Evolutionary conservation across 331 rosid genomes (phyloP).

Genomic region (Pyracantha coccinea): DNA sequence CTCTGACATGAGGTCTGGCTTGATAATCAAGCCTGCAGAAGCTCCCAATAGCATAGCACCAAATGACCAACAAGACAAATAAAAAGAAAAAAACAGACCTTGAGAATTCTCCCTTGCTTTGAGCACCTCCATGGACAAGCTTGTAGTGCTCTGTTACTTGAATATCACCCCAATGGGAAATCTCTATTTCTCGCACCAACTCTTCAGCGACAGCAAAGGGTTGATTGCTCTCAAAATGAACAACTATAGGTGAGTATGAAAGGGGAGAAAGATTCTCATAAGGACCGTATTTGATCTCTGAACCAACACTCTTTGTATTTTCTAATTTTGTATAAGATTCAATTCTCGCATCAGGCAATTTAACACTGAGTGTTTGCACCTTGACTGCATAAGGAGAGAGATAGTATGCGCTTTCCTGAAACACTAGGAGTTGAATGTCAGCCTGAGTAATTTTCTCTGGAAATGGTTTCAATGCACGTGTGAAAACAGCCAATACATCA

Average conservation of each 20-base stretch:
- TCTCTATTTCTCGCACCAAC: slow-evolving; percentile 80
- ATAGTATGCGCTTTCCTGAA: slow-evolving; percentile 68
- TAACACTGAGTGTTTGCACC: slow-evolving; percentile 60
- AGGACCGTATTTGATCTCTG: slow-evolving; percentile 94
- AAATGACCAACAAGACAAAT: neutral
- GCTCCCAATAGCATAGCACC: slow-evolving; percentile 6
- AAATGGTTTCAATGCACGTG: slow-evolving; percentile 61
- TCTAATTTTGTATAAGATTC: slow-evolving; percentile 74
- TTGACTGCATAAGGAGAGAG: slow-evolving; percentile 77
- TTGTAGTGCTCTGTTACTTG: slow-evolving; percentile 89
- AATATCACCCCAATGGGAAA: slow-evolving; percentile 95
- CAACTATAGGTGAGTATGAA: slow-evolving; percentile 55
- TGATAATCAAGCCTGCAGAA: slow-evolving; percentile 86
- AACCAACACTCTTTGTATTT: slow-evolving; percentile 62
- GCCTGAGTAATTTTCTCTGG: slow-evolving; percentile 88
- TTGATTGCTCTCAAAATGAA: slow-evolving; percentile 84
- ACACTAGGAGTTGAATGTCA: slow-evolving; percentile 76
- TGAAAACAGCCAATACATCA: slow-evolving; percentile 67
- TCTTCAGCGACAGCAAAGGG: slow-evolving; percentile 88
- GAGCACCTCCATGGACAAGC: slow-evolving; percentile 80
- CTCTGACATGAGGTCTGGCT: slow-evolving; percentile 64
- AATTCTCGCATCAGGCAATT: slow-evolving; percentile 81
- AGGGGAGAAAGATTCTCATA: slow-evolving; percentile 64
- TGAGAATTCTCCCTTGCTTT: slow-evolving; percentile 89
- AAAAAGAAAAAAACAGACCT: slow-evolving; percentile 41